Evolutionary conservation across 1,284 basidiomycete species (phyloP).

Genomic region (Cystobasidium sp.): DNA sequence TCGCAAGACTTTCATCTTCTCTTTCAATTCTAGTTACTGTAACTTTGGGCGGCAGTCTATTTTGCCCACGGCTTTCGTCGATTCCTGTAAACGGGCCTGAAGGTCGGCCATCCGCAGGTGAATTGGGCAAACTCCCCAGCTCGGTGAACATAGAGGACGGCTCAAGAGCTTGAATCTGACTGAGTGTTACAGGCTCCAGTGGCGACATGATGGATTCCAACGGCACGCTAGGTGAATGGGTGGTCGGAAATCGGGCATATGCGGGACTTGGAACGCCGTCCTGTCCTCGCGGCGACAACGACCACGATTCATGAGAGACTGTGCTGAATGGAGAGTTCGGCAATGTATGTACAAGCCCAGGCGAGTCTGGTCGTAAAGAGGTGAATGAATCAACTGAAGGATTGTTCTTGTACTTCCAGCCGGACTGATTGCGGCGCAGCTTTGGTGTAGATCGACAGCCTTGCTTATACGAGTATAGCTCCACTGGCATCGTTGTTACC

Average conservation of each 20-base stretch:
- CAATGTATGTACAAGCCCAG: not conserved
- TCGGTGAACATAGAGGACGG: not conserved
- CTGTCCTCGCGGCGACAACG: not conserved
- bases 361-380: conserved; percentile 22
- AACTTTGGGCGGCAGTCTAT: not conserved
- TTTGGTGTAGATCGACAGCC: conserved; percentile 38
- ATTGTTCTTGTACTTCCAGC: not conserved
- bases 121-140: not conserved
- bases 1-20: not conserved
- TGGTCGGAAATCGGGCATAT: not conserved
- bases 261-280: conserved; percentile 6
- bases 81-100: not conserved
- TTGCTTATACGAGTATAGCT: conserved; percentile 25
- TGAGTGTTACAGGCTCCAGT: not conserved
- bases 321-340: not conserved
- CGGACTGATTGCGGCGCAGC: conserved; percentile 25
- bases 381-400: conserved; percentile 31
- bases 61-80: not conserved
- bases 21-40: too few relatives aligned
- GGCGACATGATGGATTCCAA: conserved; percentile 4
- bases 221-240: not conserved
- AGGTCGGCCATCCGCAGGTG: not conserved
- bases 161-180: not conserved
- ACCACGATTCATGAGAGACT: not conserved
- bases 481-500: conserved; percentile 4